These are phyloP conservation scores for Apostasia shenzhenica DNA, from an alignment of 106 monocot species.

Conservation along the genomic window DNA sequence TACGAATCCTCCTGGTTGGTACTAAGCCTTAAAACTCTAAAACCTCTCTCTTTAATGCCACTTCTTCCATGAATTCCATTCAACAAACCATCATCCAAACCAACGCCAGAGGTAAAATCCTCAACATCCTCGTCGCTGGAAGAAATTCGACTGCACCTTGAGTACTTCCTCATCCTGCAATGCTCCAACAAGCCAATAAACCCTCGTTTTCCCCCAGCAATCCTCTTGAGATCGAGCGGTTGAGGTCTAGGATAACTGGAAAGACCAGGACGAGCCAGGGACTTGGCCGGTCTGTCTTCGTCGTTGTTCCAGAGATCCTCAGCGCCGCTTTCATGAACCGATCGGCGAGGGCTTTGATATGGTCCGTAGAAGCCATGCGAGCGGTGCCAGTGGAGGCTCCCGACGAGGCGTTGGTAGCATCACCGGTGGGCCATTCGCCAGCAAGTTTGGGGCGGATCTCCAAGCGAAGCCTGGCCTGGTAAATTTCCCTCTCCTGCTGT, in stretches of 20 bases:
- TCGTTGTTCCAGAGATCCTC: constrained; percentile 83
- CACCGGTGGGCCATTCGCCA: background rate
- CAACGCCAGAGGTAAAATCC: constrained; percentile 8
- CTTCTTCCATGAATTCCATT: background rate
- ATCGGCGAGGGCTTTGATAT: constrained; percentile 71
- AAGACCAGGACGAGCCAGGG: background rate
- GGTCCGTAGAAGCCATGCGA: constrained; percentile 47
- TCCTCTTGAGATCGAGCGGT: constrained; percentile 32
- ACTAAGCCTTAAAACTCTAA: constrained; percentile 15
- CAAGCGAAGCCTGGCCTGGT: constrained; percentile 68
- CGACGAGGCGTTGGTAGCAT: background rate
- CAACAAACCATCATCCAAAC: background rate
- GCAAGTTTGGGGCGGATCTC: constrained; percentile 42
- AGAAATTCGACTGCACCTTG: constrained; percentile 29
- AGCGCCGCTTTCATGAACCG: constrained; percentile 68
- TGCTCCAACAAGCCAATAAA: constrained; percentile 16
- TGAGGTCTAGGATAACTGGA: background rate
- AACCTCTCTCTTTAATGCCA: background rate
- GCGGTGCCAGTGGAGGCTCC: background rate
- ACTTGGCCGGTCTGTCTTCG: constrained; percentile 56
- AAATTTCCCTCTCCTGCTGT: constrained; percentile 71
- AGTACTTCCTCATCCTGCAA: constrained; percentile 24
- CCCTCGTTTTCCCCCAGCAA: constrained; percentile 17
- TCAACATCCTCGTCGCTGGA: constrained; percentile 38
- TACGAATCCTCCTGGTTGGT: constrained; percentile 11